Conservation (phyloP, 2,329 filamentous ascomycete species). For the Lachnellula willkommii region DNA sequence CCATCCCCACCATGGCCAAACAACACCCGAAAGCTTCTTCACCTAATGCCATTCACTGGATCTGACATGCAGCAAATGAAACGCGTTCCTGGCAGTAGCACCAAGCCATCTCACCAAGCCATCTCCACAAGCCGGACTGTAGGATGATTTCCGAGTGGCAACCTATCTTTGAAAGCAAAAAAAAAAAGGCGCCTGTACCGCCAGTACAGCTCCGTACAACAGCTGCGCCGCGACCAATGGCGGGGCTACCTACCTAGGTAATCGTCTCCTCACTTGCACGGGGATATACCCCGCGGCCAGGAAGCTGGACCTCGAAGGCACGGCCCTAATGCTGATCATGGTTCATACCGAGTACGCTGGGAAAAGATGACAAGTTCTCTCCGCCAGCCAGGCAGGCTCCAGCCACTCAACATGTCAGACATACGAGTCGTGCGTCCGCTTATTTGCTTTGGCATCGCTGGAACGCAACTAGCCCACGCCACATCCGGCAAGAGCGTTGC, state of each 20-base stretch:
- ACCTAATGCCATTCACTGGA: not conserved
- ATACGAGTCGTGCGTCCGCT: not conserved
- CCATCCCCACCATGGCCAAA: not conserved
- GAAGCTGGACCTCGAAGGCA: not conserved
- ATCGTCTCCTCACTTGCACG: not conserved
- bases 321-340: not conserved
- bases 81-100: not conserved
- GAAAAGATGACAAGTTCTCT: not conserved
- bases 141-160: conserved; percentile 1
- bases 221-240: not conserved
- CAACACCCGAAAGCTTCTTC: not conserved
- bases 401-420: not conserved
- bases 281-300: too few relatives aligned
- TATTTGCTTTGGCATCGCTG: not conserved
- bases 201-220: not conserved
- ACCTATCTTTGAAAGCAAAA: not conserved
- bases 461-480: not conserved
- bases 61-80: not conserved
- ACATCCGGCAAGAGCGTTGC: not conserved
- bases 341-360: not conserved
- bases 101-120: not conserved
- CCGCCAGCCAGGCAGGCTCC: not conserved
- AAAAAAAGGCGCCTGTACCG: not conserved
- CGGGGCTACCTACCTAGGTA: not conserved
- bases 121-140: not conserved